Evolutionary conservation across 2,329 filamentous ascomycete genomes (phyloP).

Genomic region (Metarhizium rileyi): DNA sequence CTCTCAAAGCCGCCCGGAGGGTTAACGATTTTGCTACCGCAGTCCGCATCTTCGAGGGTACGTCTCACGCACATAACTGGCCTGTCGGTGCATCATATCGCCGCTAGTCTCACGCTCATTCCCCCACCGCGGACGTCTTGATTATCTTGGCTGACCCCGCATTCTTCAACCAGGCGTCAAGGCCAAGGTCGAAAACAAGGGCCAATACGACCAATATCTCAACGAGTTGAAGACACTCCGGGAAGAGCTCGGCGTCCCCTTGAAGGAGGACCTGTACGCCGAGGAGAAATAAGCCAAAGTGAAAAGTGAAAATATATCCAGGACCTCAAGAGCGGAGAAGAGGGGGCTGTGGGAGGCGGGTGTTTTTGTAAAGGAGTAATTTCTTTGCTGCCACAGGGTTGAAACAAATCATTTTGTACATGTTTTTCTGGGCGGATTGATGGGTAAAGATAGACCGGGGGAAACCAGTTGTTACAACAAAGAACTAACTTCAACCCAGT

Average conservation of each 20-base stretch:
- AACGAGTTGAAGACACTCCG: slow-evolving; percentile 85
- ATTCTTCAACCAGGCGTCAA: slow-evolving; percentile 64
- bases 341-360: background rate
- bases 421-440: slow-evolving; percentile 23
- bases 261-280: slow-evolving; percentile 92
- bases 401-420: slow-evolving; percentile 23
- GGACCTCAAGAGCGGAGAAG: background rate
- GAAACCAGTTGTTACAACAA: slow-evolving; percentile 18
- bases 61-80: slow-evolving; percentile 18
- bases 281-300: slow-evolving; percentile 42
- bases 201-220: slow-evolving; percentile 94
- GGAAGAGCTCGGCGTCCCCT: slow-evolving; percentile 82
- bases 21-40: slow-evolving; percentile 99
- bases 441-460: slow-evolving; percentile 14
- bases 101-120: background rate
- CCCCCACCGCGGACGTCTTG: background rate
- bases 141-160: background rate
- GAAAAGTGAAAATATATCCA: background rate
- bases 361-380: slow-evolving; percentile 3
- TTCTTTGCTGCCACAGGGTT: slow-evolving; percentile 1
- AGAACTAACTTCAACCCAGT: slow-evolving; percentile 12
- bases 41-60: slow-evolving; percentile 97
- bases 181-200: slow-evolving; percentile 98
- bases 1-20: slow-evolving; percentile 84
- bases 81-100: background rate